These are phyloP conservation scores for Epichloe typhina DNA, from an alignment of 2,329 filamentous ascomycete genomes.

Conservation along the genomic window DNA sequence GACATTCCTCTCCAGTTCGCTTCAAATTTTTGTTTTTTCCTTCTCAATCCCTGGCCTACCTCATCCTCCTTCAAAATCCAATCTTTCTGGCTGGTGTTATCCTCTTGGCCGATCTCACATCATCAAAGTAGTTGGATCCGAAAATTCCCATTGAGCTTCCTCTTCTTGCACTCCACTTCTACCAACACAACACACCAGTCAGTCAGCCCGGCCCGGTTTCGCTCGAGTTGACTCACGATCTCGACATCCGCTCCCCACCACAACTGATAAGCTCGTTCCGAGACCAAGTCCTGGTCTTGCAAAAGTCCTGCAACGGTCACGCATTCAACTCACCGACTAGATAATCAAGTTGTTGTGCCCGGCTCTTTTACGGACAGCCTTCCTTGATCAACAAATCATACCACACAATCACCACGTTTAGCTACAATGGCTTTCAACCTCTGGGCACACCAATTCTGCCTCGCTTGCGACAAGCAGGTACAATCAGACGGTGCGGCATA, in stretches of 20 bases:
- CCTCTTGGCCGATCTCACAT: not conserved
- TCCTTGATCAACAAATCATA: not conserved
- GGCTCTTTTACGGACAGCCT: not conserved
- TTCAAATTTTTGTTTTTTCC: not conserved
- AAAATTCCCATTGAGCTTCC: not conserved
- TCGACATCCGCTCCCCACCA: slow-evolving; percentile 6
- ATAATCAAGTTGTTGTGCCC: not conserved
- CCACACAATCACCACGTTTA: slow-evolving; percentile 10
- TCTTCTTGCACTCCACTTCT: not conserved
- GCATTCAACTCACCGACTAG: not conserved
- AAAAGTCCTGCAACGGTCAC: not conserved
- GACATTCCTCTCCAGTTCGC: slow-evolving; percentile 1
- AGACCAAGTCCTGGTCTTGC: not conserved
- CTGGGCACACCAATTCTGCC: slow-evolving; percentile 88
- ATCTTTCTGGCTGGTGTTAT: not conserved
- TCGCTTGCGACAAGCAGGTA: slow-evolving; percentile 68
- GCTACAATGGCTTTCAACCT: slow-evolving; percentile 38
- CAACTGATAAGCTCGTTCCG: not conserved
- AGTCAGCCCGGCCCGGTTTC: slow-evolving; percentile 8
- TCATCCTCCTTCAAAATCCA: not conserved
- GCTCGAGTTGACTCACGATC: slow-evolving; percentile 10
- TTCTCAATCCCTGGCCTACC: not conserved
- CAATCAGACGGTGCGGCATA: slow-evolving; percentile 72
- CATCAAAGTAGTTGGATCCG: not conserved
- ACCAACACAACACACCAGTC: not conserved